phyloP scores from a whole-genome alignment of 352 stramenopile species.

The Phytopythium kandeliae region DNA sequence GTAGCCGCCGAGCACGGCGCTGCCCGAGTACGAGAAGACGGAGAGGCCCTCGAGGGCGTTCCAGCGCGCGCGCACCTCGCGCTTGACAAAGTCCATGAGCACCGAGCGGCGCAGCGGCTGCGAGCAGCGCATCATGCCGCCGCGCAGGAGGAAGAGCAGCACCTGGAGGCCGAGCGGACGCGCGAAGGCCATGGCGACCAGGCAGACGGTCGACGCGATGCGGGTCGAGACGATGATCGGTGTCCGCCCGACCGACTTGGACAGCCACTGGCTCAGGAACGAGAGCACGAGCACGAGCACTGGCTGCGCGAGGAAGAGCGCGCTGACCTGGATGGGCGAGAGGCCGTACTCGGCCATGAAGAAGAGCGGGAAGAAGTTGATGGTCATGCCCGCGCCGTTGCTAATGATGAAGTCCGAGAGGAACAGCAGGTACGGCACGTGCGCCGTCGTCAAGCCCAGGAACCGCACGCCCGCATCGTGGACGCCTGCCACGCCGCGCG shows the following conservation, averaged over 20 bases:
- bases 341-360: constrained; percentile 78
- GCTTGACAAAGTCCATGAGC: constrained; percentile 75
- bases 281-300: constrained; percentile 65
- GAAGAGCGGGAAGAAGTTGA: constrained; percentile 83
- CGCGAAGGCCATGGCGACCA: constrained; percentile 61
- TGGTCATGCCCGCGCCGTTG: constrained; percentile 80
- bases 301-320: constrained; percentile 60
- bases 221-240: constrained; percentile 66
- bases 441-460: constrained; percentile 53
- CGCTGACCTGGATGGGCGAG: constrained; percentile 61
- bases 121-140: constrained; percentile 83
- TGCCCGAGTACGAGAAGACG: constrained; percentile 77
- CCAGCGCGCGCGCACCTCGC: constrained; percentile 67
- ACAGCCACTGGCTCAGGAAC: constrained; percentile 42
- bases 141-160: constrained; percentile 63
- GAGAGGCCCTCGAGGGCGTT: constrained; percentile 70
- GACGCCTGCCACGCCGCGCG: neutral
- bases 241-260: constrained; percentile 51
- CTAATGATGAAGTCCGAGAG: constrained; percentile 78
- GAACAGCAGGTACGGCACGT: constrained; percentile 71
- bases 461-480: constrained; percentile 32
- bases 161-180: constrained; percentile 54
- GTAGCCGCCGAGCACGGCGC: constrained; percentile 72
- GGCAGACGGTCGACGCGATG: constrained; percentile 43
- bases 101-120: constrained; percentile 71